Base-by-base conservation (phyloP, 2,329 filamentous ascomycete genomes). In the Trichoderma breve region DNA sequence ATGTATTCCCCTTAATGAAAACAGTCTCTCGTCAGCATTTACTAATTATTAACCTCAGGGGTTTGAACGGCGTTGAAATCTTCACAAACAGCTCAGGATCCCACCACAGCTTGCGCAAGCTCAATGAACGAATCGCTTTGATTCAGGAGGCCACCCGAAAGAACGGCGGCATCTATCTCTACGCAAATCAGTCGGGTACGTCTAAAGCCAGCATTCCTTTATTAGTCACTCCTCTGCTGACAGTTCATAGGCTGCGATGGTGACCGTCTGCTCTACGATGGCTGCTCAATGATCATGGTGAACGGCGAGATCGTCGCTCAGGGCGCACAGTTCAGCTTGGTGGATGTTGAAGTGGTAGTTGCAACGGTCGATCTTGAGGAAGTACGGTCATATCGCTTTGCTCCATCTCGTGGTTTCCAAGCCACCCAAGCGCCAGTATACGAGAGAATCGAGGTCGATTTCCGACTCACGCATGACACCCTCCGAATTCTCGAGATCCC, bases 301-400 rank as follows among this genome's bases (percentile, higher is more conserved):
- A 92, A 91, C 73, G 90, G 90, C 11, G 84, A 87, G 28, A 86
- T 91, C 24, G 82, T 92, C 1, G 89, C 87, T 1, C 90, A 92
- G 77, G 88, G 86, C 0, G 84, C 84, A 1, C 90, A 92, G 72
- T 92, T 92, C 80, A 88, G 85, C 15, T 77, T 91, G 2, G 72
- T 90, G 88, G 83, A 84, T n/a, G 90, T 92, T 6, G 90, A 92
- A 75, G 89, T 92, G 4, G 81, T 91, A 21, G 88, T 86, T 6
- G 91, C 90, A 3, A 92, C 89, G 0, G 84, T 92, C 7, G 90
- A 92, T 75, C 82, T 93, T 2, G 93, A 95, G 76, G 90, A 93
- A 74, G 91, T 95, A 6, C n/a, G 82, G 84, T 43, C 53, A 32
- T 72, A 69, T 24, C 32, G 36, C 24, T 71, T 55, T 18, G 28